These are phyloP conservation scores for Podila epicladia DNA, from an alignment of 192 early-diverging fungal species.

Conservation along the genomic window DNA sequence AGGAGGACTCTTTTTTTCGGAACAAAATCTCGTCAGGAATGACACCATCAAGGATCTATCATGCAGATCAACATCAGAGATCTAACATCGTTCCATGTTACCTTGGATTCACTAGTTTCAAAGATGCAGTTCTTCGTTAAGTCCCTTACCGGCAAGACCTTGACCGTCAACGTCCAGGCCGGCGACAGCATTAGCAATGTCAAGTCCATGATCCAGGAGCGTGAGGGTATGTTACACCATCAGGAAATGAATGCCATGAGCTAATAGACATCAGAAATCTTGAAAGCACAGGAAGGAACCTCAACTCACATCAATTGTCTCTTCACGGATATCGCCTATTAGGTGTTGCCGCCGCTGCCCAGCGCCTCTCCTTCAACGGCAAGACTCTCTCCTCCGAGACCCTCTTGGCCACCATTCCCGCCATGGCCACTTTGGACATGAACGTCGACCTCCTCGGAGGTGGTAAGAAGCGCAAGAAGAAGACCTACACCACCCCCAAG, in stretches of 20 bases:
- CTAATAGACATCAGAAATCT: neutral
- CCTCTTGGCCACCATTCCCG: constrained; percentile 39
- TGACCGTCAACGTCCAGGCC: constrained; percentile 63
- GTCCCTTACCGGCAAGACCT: constrained; percentile 71
- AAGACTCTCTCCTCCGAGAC: constrained; percentile 52
- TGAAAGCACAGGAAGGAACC: neutral
- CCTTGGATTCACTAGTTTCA: constrained; percentile 3
- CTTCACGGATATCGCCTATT: constrained; percentile 10
- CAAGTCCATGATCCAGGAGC: constrained; percentile 65
- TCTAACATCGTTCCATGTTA: neutral
- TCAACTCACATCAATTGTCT: neutral
- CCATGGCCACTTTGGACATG: constrained; percentile 58
- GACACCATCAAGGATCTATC: neutral
- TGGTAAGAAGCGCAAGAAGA: constrained; percentile 99
- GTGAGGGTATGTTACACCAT: constrained; percentile 57
- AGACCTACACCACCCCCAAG: constrained; percentile 99
- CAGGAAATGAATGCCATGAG: neutral
- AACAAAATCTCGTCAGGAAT: no score
- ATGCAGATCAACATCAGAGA: neutral
- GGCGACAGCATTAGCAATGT: constrained; percentile 60
- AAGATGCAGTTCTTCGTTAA: constrained; percentile 73
- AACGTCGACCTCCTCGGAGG: constrained; percentile 75
- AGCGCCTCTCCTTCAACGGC: constrained; percentile 67
- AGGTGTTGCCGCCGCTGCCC: constrained; percentile 69
- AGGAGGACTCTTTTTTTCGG: no score